These are phyloP conservation scores for Gnaphalium uliginosum DNA, from an alignment of 129 eudicot species.

Conservation along the genomic window DNA sequence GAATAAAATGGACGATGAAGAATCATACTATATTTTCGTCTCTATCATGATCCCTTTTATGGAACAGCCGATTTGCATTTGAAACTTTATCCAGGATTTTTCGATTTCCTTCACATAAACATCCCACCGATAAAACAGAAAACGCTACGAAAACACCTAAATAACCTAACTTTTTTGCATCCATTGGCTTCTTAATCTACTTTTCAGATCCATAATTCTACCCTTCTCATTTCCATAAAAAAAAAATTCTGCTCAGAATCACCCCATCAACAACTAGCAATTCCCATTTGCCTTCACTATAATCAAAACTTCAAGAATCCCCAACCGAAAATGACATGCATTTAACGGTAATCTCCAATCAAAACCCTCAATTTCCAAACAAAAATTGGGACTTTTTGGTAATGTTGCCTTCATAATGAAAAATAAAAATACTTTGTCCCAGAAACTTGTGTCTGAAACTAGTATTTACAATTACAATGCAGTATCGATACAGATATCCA, in stretches of 20 bases:
- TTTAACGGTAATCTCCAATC: conserved; percentile 7
- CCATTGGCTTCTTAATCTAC: conserved; percentile 33
- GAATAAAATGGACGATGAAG: conserved; percentile 1
- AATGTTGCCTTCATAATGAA: conserved; percentile 17
- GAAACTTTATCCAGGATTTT: conserved; percentile 20
- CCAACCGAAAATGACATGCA: not conserved
- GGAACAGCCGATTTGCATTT: not conserved
- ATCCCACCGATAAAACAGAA: conserved; percentile 18
- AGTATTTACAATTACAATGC: conserved; percentile 4
- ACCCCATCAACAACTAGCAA: conserved; percentile 18
- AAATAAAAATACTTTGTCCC: not conserved
- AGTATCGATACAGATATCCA: not conserved
- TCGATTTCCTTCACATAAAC: conserved; percentile 27
- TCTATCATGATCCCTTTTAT: conserved; percentile 2
- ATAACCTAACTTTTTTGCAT: conserved; percentile 21
- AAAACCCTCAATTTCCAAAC: conserved; percentile 17
- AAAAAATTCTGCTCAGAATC: not conserved
- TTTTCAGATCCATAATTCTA: conserved; percentile 30
- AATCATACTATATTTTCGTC: conserved; percentile 18
- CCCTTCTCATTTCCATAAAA: conserved; percentile 33
- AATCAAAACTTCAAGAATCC: conserved; percentile 1
- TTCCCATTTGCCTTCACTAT: conserved; percentile 1
- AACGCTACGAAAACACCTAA: conserved; percentile 24
- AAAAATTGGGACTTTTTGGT: conserved; percentile 5
- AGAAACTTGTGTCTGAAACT: not conserved